These are phyloP conservation scores for Diplodia sapinea DNA, from an alignment of 2,329 filamentous ascomycete species.

Conservation along the genomic window DNA sequence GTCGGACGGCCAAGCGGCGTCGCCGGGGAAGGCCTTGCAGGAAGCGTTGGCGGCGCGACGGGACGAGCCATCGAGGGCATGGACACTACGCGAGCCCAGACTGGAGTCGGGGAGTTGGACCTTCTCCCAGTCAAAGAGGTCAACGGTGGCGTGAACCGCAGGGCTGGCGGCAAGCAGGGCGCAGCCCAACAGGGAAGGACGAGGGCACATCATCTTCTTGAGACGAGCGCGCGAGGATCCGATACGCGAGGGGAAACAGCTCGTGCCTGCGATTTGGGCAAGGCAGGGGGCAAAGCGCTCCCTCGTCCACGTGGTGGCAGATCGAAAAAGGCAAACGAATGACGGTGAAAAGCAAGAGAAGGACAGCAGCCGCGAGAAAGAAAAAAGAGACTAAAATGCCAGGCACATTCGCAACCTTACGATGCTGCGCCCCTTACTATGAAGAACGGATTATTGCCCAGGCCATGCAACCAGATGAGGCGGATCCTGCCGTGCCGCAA, in stretches of 20 bases:
- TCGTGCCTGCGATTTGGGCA: neutral
- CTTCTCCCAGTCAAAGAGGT: conserved; percentile 29
- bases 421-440: conserved; percentile 2
- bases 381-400: neutral
- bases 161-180: conserved; percentile 22
- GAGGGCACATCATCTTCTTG: conserved; percentile 11
- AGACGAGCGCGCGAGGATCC: conserved; percentile 4
- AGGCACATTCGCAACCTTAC: conserved; percentile 13
- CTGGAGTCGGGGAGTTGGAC: neutral
- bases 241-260: conserved; percentile 19
- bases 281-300: neutral
- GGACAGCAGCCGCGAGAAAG: neutral
- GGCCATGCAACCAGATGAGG: conserved; percentile 5
- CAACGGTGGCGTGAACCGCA: conserved; percentile 1
- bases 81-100: neutral
- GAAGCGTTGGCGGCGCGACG: conserved; percentile 16
- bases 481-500: conserved; percentile 1
- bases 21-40: conserved; percentile 59
- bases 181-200: conserved; percentile 11
- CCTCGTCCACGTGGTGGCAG: neutral
- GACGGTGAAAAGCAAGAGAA: neutral
- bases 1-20: conserved; percentile 56
- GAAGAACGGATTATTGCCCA: neutral
- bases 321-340: conserved; percentile 9
- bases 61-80: neutral